Evolutionary conservation across 176 grass and related monocot species (phyloP).

Genomic region (Ensete glaucum): DNA sequence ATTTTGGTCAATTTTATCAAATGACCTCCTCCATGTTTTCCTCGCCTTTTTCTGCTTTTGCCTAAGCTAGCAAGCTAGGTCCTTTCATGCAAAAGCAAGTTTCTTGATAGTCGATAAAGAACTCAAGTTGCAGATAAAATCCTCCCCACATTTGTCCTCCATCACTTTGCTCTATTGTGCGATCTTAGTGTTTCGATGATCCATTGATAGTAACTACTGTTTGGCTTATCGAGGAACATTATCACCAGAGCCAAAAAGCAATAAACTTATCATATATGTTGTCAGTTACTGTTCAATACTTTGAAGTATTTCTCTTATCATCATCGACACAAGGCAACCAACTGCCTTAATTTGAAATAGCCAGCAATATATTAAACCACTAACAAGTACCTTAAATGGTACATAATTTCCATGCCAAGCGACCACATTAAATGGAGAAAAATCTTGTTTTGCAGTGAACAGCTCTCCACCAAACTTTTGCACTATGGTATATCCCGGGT

Average conservation of each 20-base stretch:
- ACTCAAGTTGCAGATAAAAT: neutral
- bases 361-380: neutral
- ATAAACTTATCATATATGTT: neutral
- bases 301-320: neutral
- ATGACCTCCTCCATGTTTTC: neutral
- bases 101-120: neutral
- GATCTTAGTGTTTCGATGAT: neutral
- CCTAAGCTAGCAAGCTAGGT: neutral
- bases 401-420: constrained; percentile 98
- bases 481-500: constrained; percentile 56
- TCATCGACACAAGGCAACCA: neutral
- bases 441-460: constrained; percentile 84
- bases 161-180: neutral
- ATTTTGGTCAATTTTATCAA: neutral
- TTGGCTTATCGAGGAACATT: neutral
- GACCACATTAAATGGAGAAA: constrained; percentile 87
- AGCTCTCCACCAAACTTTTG: constrained; percentile 88
- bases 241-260: neutral
- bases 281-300: neutral
- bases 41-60: neutral
- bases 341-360: neutral
- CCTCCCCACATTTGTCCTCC: neutral
- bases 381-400: constrained; percentile 66
- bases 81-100: neutral
- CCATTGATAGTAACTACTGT: neutral